These are phyloP conservation scores for Meyerozyma sp. DNA, from an alignment of 1,139 yeast species.

Conservation along the genomic window DNA sequence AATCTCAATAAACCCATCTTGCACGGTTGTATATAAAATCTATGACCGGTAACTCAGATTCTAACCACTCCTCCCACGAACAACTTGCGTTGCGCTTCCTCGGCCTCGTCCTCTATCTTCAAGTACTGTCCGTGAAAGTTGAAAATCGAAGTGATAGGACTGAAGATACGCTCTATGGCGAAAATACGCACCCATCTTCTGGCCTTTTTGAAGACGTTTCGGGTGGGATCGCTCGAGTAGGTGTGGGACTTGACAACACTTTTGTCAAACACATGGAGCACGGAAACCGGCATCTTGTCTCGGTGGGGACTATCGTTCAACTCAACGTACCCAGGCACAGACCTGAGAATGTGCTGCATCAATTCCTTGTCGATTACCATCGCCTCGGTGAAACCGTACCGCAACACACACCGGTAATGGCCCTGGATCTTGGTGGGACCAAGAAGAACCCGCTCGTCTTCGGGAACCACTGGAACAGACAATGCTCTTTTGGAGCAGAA, in stretches of 20 bases:
- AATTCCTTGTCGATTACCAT: slow-evolving; percentile 22
- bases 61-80: slow-evolving; percentile 24
- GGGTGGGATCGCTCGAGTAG: slow-evolving; percentile 10
- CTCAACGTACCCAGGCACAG: slow-evolving; percentile 16
- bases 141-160: slow-evolving; percentile 25
- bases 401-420: slow-evolving; percentile 39
- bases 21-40: not conserved
- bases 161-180: slow-evolving; percentile 21
- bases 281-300: slow-evolving; percentile 12
- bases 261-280: slow-evolving; percentile 34
- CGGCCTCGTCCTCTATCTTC: slow-evolving; percentile 16
- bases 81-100: slow-evolving; percentile 20
- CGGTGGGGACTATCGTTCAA: slow-evolving; percentile 8
- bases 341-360: slow-evolving; percentile 19
- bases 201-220: slow-evolving; percentile 13
- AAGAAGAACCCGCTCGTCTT: slow-evolving; percentile 32
- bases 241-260: slow-evolving; percentile 25
- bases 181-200: slow-evolving; percentile 15
- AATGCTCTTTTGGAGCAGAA: slow-evolving; percentile 37
- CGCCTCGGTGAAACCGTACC: slow-evolving; percentile 45
- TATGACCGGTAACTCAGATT: slow-evolving; percentile 8
- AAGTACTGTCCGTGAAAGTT: slow-evolving; percentile 21
- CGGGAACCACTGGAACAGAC: slow-evolving; percentile 34
- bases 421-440: slow-evolving; percentile 37
- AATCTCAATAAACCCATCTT: too few species aligned